Conservation (phyloP, 1,139 yeast genomes). For the Yamadazyma atmosphaerica region DNA sequence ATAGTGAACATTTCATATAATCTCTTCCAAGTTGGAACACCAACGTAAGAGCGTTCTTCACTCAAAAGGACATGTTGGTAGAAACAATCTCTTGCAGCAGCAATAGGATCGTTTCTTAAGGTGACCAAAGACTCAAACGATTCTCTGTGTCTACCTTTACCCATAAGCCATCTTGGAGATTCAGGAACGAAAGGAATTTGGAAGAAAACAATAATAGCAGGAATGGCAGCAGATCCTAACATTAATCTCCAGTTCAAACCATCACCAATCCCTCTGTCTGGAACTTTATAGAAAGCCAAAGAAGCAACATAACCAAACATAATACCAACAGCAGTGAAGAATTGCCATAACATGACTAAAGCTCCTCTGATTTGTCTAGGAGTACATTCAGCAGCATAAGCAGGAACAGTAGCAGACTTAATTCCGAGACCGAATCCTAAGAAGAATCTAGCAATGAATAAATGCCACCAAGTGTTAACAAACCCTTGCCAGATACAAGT, state of each 20-base stretch:
- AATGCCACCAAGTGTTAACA: slow-evolving; percentile 71
- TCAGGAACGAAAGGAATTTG: slow-evolving; percentile 77
- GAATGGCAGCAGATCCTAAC: slow-evolving; percentile 77
- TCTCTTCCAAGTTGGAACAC: slow-evolving; percentile 51
- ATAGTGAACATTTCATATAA: slow-evolving; percentile 58
- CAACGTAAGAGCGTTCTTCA: slow-evolving; percentile 57
- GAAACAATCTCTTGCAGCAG: slow-evolving; percentile 77
- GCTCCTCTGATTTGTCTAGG: slow-evolving; percentile 80
- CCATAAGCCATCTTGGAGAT: slow-evolving; percentile 81
- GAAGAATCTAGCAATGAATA: slow-evolving; percentile 69
- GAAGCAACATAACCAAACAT: slow-evolving; percentile 77
- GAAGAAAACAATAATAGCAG: slow-evolving; percentile 62
- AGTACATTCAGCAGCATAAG: slow-evolving; percentile 78
- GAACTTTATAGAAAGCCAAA: slow-evolving; percentile 52
- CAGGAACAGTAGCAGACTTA: slow-evolving; percentile 80
- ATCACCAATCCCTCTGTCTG: slow-evolving; percentile 38
- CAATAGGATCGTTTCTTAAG: slow-evolving; percentile 52
- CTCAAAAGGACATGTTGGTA: slow-evolving; percentile 66
- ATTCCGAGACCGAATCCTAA: slow-evolving; percentile 83
- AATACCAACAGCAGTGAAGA: slow-evolving; percentile 85
- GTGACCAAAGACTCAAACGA: slow-evolving; percentile 54
- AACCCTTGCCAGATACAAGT: slow-evolving; percentile 81
- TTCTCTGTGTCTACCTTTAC: slow-evolving; percentile 57
- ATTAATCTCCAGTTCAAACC: slow-evolving; percentile 76
- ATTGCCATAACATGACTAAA: slow-evolving; percentile 85